Percentiles rank a stretch among this genome's conserved stretches.
Evolutionary conservation across 2,329 filamentous ascomycete genomes (phyloP).

Genomic region (Nannizziopsis barbatae): DNA sequence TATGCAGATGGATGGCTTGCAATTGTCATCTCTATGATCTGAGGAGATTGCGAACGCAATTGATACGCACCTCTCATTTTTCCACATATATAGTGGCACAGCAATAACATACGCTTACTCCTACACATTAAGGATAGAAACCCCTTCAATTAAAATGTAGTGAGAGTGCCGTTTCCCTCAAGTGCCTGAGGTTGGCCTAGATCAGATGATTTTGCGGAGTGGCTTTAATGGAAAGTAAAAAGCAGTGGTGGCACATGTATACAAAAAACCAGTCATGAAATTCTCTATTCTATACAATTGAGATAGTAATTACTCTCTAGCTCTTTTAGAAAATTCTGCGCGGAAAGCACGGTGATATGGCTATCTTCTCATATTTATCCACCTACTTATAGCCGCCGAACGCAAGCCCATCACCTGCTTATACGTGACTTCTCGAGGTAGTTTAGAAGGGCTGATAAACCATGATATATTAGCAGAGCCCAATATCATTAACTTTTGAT

Average conservation of each 20-base stretch:
- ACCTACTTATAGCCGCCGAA: too few species aligned
- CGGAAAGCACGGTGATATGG: neutral
- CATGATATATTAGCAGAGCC: too few species aligned
- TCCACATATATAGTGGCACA: neutral
- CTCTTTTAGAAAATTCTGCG: neutral
- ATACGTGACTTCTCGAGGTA: too few species aligned
- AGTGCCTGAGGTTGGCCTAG: neutral
- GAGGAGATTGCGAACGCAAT: neutral
- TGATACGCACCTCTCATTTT: too few species aligned
- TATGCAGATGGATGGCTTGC: slow-evolving; percentile 92
- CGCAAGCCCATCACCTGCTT: too few species aligned
- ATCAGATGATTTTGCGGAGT: too few species aligned
- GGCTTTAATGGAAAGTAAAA: neutral
- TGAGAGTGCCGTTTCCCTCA: neutral
- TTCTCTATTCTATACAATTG: slow-evolving; percentile 12
- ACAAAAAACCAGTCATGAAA: too few species aligned
- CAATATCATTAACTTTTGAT: too few species aligned
- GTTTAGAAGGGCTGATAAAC: too few species aligned
- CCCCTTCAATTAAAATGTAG: neutral
- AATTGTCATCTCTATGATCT: slow-evolving; percentile 58
- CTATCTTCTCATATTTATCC: neutral
- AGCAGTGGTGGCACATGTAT: neutral
- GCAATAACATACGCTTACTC: too few species aligned
- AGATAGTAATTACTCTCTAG: slow-evolving; percentile 1
- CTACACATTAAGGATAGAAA: too few species aligned